Evolutionary conservation across 192 early-diverging fungal genomes (phyloP).

Genomic region (Funneliformis mosseae): DNA sequence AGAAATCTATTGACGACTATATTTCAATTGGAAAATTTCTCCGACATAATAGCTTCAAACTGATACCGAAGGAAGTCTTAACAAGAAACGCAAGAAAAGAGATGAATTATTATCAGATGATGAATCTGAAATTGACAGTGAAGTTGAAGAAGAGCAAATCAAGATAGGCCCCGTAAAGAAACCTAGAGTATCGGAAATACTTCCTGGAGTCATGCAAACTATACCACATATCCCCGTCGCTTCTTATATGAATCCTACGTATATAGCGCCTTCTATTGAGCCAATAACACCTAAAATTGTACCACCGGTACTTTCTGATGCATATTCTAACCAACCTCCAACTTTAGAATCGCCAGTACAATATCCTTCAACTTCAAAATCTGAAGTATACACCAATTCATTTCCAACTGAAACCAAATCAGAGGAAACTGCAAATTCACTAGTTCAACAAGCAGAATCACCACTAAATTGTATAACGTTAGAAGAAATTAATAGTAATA

Average conservation of each 20-base stretch:
- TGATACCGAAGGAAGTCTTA: neutral
- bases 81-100: constrained; percentile 39
- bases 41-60: neutral
- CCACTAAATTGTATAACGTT: constrained; percentile 15
- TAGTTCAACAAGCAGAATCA: neutral
- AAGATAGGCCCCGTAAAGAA: neutral
- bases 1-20: neutral
- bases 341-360: too few species aligned
- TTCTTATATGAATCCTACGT: neutral
- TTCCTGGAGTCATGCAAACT: neutral
- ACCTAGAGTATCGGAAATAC: neutral
- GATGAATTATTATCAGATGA: constrained; percentile 51
- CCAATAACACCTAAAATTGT: neutral
- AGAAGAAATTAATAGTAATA: constrained; percentile 31
- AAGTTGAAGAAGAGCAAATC: constrained; percentile 19
- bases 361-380: too few species aligned
- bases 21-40: too few species aligned
- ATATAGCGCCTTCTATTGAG: neutral
- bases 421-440: constrained; percentile 5
- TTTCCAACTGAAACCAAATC: neutral
- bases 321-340: too few species aligned
- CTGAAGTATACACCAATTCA: neutral
- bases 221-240: neutral
- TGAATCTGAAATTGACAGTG: constrained; percentile 50
- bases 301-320: neutral